Base-by-base conservation (phyloP, 176 grass and related monocot genomes). In the Oryza meyeriana region DNA sequence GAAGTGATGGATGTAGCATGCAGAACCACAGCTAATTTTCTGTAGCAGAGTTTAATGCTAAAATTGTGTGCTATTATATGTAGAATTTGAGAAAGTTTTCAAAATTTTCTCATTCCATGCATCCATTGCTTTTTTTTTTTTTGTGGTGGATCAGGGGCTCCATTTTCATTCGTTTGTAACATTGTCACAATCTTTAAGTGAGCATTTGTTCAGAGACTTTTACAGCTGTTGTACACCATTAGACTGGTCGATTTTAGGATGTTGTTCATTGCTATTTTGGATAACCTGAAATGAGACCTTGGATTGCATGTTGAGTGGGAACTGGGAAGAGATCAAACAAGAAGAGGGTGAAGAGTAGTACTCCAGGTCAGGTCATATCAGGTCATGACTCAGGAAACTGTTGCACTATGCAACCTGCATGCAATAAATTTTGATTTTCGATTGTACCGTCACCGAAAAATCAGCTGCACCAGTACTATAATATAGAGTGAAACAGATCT, bases 391-490 rank as follows among this genome's bases (percentile, higher is more conserved):
- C 26, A 18, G 45, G 26, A 59, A 59, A 59, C 22, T 24, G 55
- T 2, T 55, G 10, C n/a, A 20, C 47, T 75, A 36, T 48, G 42
- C 2, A 12, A 47, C 65, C 44, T 55, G 66, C 27, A 24, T 30
- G 58, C 80, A 66, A 73, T 83, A 72, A 80, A 74, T 80, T 58
- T 72, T 71, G 20, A 18, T 70, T 78, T 69, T 70, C n/a, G 44
- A 74, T 74, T 32, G 77, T 66, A 80, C 84, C 41, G 18, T 35
- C 59, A 66, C 59, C 28, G 33, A 33, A 58, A 66, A 72, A 40
- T 42, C 55, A 78, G 80, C 66, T 87, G 31, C 72, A 62, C 61
- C 29, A 65, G 38, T 62, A 67, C 17, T 59, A 22, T 48, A 27
- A 14, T n/a, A 20, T 50, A 14, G 28, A 79, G 30, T 48, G 50